phyloP scores from a whole-genome alignment of 768 basidiomycete species.

The Trametes punicea region DNA sequence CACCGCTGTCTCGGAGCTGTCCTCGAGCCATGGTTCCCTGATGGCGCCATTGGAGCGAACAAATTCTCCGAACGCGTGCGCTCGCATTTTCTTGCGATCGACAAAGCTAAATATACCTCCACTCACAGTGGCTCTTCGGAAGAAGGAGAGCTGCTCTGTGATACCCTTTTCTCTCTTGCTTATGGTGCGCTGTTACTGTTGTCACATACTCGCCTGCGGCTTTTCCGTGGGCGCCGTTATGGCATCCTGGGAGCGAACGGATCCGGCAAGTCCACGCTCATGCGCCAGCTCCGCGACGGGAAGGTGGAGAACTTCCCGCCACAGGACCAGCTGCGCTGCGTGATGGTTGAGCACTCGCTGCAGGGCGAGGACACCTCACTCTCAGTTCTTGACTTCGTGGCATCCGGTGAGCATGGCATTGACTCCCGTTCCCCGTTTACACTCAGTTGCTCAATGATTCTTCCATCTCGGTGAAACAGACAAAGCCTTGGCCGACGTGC shows the following conservation, averaged over 20 bases:
- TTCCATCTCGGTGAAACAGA: constrained; percentile 41
- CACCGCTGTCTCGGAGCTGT: constrained; percentile 69
- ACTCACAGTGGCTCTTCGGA: constrained; percentile 44
- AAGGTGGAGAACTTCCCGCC: constrained; percentile 97
- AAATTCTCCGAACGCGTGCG: constrained; percentile 63
- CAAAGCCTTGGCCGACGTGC: constrained; percentile 56
- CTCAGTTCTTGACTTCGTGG: constrained; percentile 86
- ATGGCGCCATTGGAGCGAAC: constrained; percentile 40
- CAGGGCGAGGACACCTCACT: constrained; percentile 89
- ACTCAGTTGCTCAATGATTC: background rate
- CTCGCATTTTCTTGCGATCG: constrained; percentile 71
- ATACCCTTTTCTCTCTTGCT: constrained; percentile 93
- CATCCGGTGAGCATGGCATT: constrained; percentile 53
- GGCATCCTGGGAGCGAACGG: constrained; percentile 97
- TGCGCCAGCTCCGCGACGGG: constrained; percentile 92
- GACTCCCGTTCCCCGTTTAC: background rate
- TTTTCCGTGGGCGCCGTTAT: constrained; percentile 89
- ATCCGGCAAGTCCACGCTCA: constrained; percentile 91
- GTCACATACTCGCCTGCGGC: constrained; percentile 88
- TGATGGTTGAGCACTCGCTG: constrained; percentile 97
- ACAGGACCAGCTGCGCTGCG: constrained; percentile 77
- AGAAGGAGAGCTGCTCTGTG: constrained; percentile 85
- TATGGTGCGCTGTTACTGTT: constrained; percentile 93
- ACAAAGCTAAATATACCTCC: constrained; percentile 64
- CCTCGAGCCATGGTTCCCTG: constrained; percentile 62